phyloP scores from a whole-genome alignment of 352 stramenopile species.

The Phytophthora lateralis region DNA sequence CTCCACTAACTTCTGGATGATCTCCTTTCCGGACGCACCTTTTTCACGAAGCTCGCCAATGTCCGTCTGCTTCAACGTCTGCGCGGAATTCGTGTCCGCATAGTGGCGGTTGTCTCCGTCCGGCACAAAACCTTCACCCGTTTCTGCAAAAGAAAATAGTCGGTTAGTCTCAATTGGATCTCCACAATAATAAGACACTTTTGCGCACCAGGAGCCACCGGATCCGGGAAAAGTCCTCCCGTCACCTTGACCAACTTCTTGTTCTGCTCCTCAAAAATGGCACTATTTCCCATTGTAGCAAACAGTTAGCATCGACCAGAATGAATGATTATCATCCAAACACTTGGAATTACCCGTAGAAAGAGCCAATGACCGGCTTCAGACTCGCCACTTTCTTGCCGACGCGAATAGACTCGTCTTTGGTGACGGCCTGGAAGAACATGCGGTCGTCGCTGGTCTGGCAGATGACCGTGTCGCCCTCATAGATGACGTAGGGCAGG shows the following conservation, averaged over 20 bases:
- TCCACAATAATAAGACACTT: background rate
- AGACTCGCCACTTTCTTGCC: slow-evolving; percentile 80
- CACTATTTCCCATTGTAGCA: slow-evolving; percentile 28
- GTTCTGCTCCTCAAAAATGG: slow-evolving; percentile 87
- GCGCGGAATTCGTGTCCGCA: slow-evolving; percentile 85
- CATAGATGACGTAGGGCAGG: slow-evolving; percentile 79
- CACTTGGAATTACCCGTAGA: slow-evolving; percentile 54
- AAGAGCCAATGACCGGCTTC: slow-evolving; percentile 73
- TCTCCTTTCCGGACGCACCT: slow-evolving; percentile 77
- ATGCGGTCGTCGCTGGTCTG: slow-evolving; percentile 84
- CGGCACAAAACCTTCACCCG: slow-evolving; percentile 78
- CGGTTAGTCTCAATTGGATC: background rate
- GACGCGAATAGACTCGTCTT: slow-evolving; percentile 81
- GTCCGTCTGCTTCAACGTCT: slow-evolving; percentile 73
- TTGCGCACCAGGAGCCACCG: slow-evolving; percentile 63
- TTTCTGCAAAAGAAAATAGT: slow-evolving; percentile 47
- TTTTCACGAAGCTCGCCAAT: slow-evolving; percentile 73
- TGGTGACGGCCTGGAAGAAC: slow-evolving; percentile 83
- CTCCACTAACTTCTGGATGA: slow-evolving; percentile 94
- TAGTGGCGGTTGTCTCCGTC: slow-evolving; percentile 84
- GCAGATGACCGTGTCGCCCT: slow-evolving; percentile 88
- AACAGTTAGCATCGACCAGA: background rate
- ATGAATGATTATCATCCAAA: background rate
- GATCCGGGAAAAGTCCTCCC: slow-evolving; percentile 81
- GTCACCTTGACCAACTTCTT: slow-evolving; percentile 75